These are phyloP conservation scores for Centrapalus pauciflorus DNA, from an alignment of 129 eudicot genomes.

Conservation along the genomic window DNA sequence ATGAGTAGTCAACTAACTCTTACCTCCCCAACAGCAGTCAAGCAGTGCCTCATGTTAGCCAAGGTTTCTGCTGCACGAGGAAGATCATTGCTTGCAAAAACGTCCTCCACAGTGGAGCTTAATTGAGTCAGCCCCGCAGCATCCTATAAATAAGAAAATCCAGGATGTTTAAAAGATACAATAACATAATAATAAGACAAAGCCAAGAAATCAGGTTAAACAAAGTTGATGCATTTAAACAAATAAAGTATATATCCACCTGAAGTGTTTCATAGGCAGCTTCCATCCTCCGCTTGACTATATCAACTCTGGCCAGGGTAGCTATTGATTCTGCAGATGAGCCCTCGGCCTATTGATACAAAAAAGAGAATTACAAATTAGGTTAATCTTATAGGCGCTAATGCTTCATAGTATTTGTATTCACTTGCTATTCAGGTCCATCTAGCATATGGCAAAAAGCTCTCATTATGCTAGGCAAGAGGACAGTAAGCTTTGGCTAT, in stretches of 20 bases:
- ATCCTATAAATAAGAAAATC: slow-evolving; percentile 51
- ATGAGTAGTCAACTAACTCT: not conserved
- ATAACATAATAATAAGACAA: slow-evolving; percentile 1
- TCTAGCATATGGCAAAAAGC: not conserved
- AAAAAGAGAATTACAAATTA: not conserved
- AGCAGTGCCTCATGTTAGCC: slow-evolving; percentile 98
- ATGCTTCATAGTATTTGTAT: not conserved
- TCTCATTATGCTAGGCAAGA: not conserved
- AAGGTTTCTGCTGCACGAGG: slow-evolving; percentile 98
- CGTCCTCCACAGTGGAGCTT: slow-evolving; percentile 98
- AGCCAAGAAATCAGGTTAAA: not conserved
- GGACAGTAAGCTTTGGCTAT: no score
- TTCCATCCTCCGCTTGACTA: slow-evolving; percentile 96
- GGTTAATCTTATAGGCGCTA: not conserved
- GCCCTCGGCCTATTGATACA: slow-evolving; percentile 80
- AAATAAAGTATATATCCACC: slow-evolving; percentile 40
- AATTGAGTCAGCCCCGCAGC: slow-evolving; percentile 98
- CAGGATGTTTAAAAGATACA: not conserved
- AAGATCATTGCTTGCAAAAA: slow-evolving; percentile 97
- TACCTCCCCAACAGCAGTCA: slow-evolving; percentile 98
- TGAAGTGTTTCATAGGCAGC: slow-evolving; percentile 93
- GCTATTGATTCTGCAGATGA: slow-evolving; percentile 96
- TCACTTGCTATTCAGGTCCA: slow-evolving; percentile 11
- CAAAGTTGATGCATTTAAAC: slow-evolving; percentile 10
- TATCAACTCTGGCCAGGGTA: slow-evolving; percentile 90